Conservation (phyloP, 2,329 filamentous ascomycete genomes). For the Ceratocystis papillata region DNA sequence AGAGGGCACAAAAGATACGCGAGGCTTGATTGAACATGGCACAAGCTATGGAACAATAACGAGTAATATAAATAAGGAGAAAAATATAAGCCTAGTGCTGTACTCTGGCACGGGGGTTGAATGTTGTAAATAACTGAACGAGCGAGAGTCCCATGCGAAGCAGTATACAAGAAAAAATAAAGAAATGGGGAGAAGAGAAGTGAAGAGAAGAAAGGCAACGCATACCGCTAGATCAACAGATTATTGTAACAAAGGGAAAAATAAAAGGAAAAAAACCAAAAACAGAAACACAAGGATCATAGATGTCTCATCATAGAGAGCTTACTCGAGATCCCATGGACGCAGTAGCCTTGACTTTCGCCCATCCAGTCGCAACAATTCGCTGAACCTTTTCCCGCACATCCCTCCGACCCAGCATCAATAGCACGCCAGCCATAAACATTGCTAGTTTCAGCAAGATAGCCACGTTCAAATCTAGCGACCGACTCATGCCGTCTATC, state of each 20-base stretch:
- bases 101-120: background rate
- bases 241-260: constrained; percentile 8
- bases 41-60: constrained; percentile 18
- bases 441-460: constrained; percentile 54
- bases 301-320: constrained; percentile 55
- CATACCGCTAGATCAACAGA: constrained; percentile 7
- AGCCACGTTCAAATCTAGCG: constrained; percentile 47
- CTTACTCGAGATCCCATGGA: constrained; percentile 97
- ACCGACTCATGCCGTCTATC: constrained; percentile 41
- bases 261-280: constrained; percentile 1
- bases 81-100: constrained; percentile 11
- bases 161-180: constrained; percentile 19
- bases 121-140: constrained; percentile 5
- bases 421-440: constrained; percentile 66
- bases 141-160: constrained; percentile 10
- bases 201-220: background rate
- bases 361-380: constrained; percentile 60
- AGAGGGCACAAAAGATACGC: background rate
- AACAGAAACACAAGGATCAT: background rate
- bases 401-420: constrained; percentile 64
- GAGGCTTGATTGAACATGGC: background rate
- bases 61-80: constrained; percentile 16
- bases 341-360: constrained; percentile 70
- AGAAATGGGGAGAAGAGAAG: constrained; percentile 5
- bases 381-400: constrained; percentile 63